A percentile compares a stretch with the other conserved stretches of the same genome.
Conservation (phyloP, 2,329 filamentous ascomycete species). For the Penicillium sp. region DNA sequence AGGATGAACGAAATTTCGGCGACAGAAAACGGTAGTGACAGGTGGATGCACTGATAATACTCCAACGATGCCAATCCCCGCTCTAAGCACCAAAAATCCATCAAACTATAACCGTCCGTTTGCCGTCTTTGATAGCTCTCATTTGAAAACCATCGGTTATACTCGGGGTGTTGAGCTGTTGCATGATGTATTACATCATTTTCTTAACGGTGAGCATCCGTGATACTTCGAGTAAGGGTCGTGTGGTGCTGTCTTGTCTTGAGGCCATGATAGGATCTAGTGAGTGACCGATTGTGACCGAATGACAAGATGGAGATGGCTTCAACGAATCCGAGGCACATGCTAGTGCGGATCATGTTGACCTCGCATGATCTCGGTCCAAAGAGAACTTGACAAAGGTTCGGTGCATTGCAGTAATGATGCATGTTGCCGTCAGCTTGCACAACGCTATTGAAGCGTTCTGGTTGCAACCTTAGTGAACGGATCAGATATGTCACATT, state of each 20-base stretch:
- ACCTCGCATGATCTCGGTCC: neutral
- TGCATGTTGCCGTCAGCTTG: neutral
- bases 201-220: neutral
- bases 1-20: neutral
- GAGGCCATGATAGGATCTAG: neutral
- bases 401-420: neutral
- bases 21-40: neutral
- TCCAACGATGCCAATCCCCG: too few species aligned
- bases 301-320: neutral
- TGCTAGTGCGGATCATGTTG: neutral
- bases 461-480: neutral
- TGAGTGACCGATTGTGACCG: neutral
- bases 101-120: neutral
- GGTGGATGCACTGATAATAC: too few species aligned
- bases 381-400: neutral
- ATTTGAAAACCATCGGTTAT: neutral
- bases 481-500: neutral
- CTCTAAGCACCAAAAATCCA: too few species aligned
- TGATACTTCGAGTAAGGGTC: too few species aligned
- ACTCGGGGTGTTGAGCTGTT: neutral
- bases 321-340: slow-evolving; percentile 4
- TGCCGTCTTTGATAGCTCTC: neutral
- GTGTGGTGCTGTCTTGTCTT: too few species aligned
- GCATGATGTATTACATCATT: neutral
- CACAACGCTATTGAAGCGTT: neutral